These are phyloP conservation scores for Gracilaria caudata DNA, from an alignment of 23 red algal species.

Conservation along the genomic window DNA sequence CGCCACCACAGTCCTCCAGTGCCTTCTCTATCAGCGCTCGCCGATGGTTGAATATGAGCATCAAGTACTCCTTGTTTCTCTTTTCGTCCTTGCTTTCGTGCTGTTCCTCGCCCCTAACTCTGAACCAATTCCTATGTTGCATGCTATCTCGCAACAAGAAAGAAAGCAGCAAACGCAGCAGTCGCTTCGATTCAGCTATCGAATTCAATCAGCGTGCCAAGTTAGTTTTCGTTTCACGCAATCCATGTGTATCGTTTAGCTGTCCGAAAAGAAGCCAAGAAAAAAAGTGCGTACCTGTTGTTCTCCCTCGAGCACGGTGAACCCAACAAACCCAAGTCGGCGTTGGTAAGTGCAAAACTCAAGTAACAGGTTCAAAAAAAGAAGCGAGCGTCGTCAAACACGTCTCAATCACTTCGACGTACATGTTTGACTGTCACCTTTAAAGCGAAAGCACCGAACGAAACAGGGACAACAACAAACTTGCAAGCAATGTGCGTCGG, in stretches of 20 bases:
- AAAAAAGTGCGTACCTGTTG: background rate
- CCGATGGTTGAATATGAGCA: constrained; percentile 29
- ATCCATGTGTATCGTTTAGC: background rate
- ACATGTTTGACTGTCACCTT: background rate
- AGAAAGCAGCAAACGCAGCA: no score
- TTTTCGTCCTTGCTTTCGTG: background rate
- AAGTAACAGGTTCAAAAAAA: background rate
- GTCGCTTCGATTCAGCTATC: no score
- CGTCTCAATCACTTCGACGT: background rate
- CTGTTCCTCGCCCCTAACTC: background rate
- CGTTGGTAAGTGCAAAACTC: background rate
- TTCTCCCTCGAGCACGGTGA: background rate
- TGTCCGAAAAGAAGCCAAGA: background rate
- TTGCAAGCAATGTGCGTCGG: background rate
- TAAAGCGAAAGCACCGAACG: background rate
- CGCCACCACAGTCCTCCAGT: background rate
- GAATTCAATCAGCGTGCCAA: background rate
- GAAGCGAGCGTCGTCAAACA: background rate
- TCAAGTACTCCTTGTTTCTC: constrained; percentile 20
- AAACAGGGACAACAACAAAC: background rate
- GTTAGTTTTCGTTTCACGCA: background rate
- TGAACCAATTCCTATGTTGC: background rate
- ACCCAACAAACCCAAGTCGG: background rate
- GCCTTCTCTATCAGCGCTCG: background rate
- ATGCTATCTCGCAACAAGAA: no score